Evolutionary conservation across 2,329 filamentous ascomycete genomes (phyloP), one percentile per base, ranked within the genome.

Genomic region (Curvularia sp.): DNA sequence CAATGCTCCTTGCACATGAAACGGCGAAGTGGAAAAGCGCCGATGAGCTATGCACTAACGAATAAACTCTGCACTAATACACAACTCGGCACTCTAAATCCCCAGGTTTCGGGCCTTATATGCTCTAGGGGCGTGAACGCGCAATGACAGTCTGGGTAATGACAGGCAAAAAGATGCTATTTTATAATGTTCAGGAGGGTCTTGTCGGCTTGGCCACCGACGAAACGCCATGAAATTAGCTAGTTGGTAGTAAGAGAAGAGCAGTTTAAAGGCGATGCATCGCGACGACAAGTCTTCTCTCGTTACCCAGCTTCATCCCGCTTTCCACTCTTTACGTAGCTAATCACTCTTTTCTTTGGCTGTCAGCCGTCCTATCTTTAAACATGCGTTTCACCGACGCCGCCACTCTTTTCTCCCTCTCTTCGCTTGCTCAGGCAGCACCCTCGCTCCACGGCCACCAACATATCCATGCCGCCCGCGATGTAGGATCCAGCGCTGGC

Each of bases 401-500:
- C 43, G 64, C 62, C 35, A 55, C 67, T n/a, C 61, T 69, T 24
- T 57, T 67, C 49, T 53, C 65, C 12, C 24, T 68, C 15, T 57
- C 67, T 30, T 63, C 64, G 51, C 41, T 69, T 44, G 56, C 58
- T n/a, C 49, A 57, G 15, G 65, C 67, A 44, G 61, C 61, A 22
- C 65, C 67, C 5, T 12, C 62, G 5, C 15, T 44, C 1, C 52
- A 57, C 12, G 24, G 9, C 18, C 57, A 58, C 35, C 44, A 47
- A 35, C 49, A 61, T 31, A 53, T n/a, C 28, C 59, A 58, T 30
- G 6, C 42, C n/a, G 12, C 48, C 49, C 50, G n/a, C 9, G 31
- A 28, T 31, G 83, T 83, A 64, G 41, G 47, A 15, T 39, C 10
- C 47, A 33, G 7, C 9, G 5, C 7, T n/a, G 22, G 53, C 26